Base-by-base conservation (phyloP, 2,329 filamentous ascomycete genomes). In the Colletotrichum acutatum region DNA sequence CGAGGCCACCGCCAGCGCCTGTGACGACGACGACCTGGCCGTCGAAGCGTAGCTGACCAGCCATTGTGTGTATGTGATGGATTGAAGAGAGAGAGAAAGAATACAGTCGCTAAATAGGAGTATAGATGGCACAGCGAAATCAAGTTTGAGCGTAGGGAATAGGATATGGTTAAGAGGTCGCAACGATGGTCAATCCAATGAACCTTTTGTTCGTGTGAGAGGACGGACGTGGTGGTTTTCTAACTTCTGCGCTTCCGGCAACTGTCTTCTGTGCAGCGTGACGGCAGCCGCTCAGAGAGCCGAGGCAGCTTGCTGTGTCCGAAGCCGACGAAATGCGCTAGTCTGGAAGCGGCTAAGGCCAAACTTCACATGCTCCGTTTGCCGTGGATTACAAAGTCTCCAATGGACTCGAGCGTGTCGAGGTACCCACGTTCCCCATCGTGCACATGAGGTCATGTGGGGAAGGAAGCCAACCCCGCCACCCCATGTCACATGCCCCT, bases 11-110 rank as follows among this genome's bases (percentile, higher is more conserved):
- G 76, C 94, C 93, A 73, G 94, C 94, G 78, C 93, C 93, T 68
- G 94, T 96, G 78, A 96, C 92, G 78, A 96, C 93, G 80, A 95
- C 92, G 78, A 93, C 94, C 86, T 95, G 94, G 84, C 91, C 92
- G 84, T 97, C 95, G 83, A 91, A 97, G 81, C 95, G 90, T 80
- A 97, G 86, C 83, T 93, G 90, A 70, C 84, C 85, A 76, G 85
- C 87, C 91, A 92, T 93, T 88, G 75, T 84, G 80, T 72, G 19
- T 84, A 80, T 72, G 19, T 81, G n/a, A 46, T n/a, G n/a, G 11
- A 26, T 37, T 54, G 61, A 5, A 22, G 6, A 34, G n/a, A 54
- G 22, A 56, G 37, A 32, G 16, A 11, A 14, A 30, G 53, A 57
- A 60, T 65, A 58, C 66, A 34, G 53, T 56, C 30, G 67, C 56